Percentiles rank a stretch among this genome's conserved stretches.
These are phyloP conservation scores for Acrodontium crateriforme DNA, from an alignment of 2,329 filamentous ascomycete genomes.

Conservation along the genomic window DNA sequence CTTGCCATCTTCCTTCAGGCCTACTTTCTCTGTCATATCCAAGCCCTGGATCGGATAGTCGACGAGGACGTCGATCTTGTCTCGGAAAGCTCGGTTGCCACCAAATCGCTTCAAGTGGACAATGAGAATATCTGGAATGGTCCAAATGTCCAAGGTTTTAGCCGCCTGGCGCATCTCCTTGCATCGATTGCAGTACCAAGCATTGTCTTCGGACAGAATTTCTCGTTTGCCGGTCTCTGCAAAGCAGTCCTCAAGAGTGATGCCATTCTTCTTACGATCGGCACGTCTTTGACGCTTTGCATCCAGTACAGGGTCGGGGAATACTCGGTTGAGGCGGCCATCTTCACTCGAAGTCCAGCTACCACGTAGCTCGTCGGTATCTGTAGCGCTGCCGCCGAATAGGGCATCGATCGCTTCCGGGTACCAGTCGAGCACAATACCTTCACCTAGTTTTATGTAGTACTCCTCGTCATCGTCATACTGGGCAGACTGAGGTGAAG, in stretches of 20 bases:
- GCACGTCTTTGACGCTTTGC: conserved; percentile 49
- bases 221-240: conserved; percentile 92
- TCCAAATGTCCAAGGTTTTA: conserved; percentile 97
- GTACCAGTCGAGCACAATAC: conserved; percentile 76
- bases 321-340: conserved; percentile 44
- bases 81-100: conserved; percentile 63
- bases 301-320: conserved; percentile 44
- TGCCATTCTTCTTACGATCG: conserved; percentile 56
- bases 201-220: conserved; percentile 84
- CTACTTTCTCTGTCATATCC: conserved; percentile 66
- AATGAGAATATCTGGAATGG: conserved; percentile 84
- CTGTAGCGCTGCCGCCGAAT: conserved; percentile 39
- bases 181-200: conserved; percentile 94
- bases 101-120: conserved; percentile 95
- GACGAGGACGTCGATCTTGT: conserved; percentile 83
- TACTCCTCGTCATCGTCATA: conserved; percentile 16
- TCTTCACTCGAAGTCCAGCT: conserved; percentile 36
- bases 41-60: conserved; percentile 84
- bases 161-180: conserved; percentile 84
- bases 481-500: conserved; percentile 2
- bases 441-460: conserved; percentile 63
- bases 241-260: conserved; percentile 78
- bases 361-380: conserved; percentile 43
- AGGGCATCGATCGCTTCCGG: conserved; percentile 55
- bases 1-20: conserved; percentile 68